Evolutionary conservation across 2,329 filamentous ascomycete species (phyloP), one percentile per base, ranked within the genome.

Genomic region (Venturia oleaginea): DNA sequence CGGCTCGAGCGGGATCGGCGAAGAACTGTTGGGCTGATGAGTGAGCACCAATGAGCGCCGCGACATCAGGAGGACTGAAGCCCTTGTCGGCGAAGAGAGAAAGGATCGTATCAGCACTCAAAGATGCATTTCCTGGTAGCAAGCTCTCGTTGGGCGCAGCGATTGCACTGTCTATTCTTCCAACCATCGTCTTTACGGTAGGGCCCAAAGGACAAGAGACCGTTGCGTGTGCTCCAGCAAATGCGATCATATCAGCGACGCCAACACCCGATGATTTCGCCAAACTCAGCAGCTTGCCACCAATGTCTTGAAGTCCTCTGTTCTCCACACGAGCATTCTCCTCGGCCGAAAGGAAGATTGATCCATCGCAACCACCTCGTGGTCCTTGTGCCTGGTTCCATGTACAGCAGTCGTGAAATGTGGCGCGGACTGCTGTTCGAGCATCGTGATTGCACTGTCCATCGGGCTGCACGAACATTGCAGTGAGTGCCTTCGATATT

Each of bases 21-120:
- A 78, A 78, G 63, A 74, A 76, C 68, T 84, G 81, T 38, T 64
- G 24, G 2, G 79, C 77, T 10, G 77, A 74, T 3, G 78, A 78
- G 70, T 85, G 83, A 0, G 83, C 82, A 63, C 83, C 83, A 2
- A 85, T 68, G 1, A 85, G 77, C 1, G 83, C 82, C 1, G 81
- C 78, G 3, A 84, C 76, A 63, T 83, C 82, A 32, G 72, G 71
- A 1, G 80, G 71, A 10, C 72, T 73, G 71, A 84, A 80, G 1
- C 81, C 81, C 72, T 84, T 84, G 67, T 77, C 76, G 40, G 69
- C 66, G 70, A 84, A 84, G 10, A 83, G 74, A 3, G 73, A 67
- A 64, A 83, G 75, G 55, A 84, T 73, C 15, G 71, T 72, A 38
- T 78, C 72, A 22, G 79, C 78, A 7, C 38, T 57, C 15, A 54